These are phyloP conservation scores for Acanthamoeba castellanii DNA, from an alignment of 208 protist species.

Conservation along the genomic window DNA sequence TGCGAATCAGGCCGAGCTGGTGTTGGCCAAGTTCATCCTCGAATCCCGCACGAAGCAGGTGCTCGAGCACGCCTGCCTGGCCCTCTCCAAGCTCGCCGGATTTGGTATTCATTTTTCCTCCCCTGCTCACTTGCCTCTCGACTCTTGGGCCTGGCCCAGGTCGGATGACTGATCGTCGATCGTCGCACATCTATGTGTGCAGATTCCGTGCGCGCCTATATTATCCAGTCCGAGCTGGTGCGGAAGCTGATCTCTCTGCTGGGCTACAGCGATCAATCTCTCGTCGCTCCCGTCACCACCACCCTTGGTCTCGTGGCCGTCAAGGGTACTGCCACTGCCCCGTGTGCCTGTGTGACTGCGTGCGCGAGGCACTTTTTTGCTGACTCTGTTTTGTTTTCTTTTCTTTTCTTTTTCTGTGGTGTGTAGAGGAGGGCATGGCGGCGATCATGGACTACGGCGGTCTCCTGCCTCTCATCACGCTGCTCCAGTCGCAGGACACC, in stretches of 20 bases:
- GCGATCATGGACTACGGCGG: conserved; percentile 44
- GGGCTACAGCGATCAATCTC: neutral
- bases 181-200: neutral
- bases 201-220: conserved; percentile 11
- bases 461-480: neutral
- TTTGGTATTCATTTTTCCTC: neutral
- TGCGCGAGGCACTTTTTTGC: neutral
- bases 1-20: neutral
- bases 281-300: neutral
- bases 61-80: neutral
- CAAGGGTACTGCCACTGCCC: neutral
- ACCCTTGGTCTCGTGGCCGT: neutral
- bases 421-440: neutral
- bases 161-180: too few species aligned
- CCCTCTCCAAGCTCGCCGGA: neutral
- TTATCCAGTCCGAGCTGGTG: neutral
- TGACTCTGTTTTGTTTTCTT: neutral
- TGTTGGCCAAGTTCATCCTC: conserved; percentile 23
- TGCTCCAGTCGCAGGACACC: neutral
- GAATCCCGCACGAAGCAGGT: conserved; percentile 11
- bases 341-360: neutral
- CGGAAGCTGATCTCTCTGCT: conserved; percentile 3
- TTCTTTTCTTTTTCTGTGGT: neutral
- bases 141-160: too few species aligned
- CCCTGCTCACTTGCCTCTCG: neutral